These are phyloP conservation scores for Alternaria incomplexa DNA, from an alignment of 2,329 filamentous ascomycete genomes.

Conservation along the genomic window DNA sequence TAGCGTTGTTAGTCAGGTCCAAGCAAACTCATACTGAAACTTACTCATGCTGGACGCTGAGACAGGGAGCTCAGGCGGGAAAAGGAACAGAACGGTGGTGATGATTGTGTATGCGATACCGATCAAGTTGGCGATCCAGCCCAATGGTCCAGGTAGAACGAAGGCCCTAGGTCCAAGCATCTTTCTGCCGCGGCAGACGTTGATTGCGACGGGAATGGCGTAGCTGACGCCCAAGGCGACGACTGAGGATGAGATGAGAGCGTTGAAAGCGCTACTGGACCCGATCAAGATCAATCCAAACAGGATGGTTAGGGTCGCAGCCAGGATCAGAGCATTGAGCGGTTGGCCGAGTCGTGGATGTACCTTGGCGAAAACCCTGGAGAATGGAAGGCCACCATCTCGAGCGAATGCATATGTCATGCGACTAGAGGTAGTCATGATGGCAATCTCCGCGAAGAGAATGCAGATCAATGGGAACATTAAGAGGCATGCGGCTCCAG, in stretches of 20 bases:
- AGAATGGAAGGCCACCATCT: constrained; percentile 71
- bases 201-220: constrained; percentile 74
- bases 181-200: constrained; percentile 68
- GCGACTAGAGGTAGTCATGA: constrained; percentile 70
- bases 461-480: constrained; percentile 71
- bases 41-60: constrained; percentile 72
- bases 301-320: constrained; percentile 65
- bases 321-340: constrained; percentile 69
- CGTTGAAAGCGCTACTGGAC: constrained; percentile 71
- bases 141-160: constrained; percentile 60
- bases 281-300: constrained; percentile 75
- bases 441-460: constrained; percentile 66
- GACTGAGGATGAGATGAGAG: constrained; percentile 73
- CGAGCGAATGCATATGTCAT: constrained; percentile 72
- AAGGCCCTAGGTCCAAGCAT: constrained; percentile 68
- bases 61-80: constrained; percentile 71
- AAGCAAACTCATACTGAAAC: constrained; percentile 19
- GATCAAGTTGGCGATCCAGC: constrained; percentile 65
- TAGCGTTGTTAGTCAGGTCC: constrained; percentile 23
- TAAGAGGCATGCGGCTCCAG: constrained; percentile 68
- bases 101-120: constrained; percentile 70
- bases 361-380: constrained; percentile 65
- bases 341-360: constrained; percentile 68
- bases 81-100: constrained; percentile 78
- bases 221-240: constrained; percentile 76